A percentile compares a stretch with the other conserved stretches of the same genome.
phyloP scores from a whole-genome alignment of 192 early-diverging fungal genomes.

The Coemansia sp. region DNA sequence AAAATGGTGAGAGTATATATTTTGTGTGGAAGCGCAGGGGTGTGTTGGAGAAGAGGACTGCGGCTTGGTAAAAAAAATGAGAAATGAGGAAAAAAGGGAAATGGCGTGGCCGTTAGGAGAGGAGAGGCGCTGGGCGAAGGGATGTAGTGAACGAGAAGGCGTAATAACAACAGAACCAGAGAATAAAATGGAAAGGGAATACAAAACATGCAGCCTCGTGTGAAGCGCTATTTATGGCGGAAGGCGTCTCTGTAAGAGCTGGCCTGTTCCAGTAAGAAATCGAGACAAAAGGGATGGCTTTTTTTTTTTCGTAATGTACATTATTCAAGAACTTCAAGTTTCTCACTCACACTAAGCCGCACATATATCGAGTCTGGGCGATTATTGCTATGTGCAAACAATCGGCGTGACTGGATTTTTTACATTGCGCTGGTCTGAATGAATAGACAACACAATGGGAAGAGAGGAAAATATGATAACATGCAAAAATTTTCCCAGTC shows the following conservation, averaged over 20 bases:
- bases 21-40: constrained; percentile 6
- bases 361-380: neutral
- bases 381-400: neutral
- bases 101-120: constrained; percentile 7
- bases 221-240: constrained; percentile 1
- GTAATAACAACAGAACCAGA: constrained; percentile 10
- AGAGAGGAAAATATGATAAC: neutral
- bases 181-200: constrained; percentile 6
- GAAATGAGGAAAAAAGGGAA: neutral
- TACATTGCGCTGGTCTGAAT: neutral
- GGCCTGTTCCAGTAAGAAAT: neutral
- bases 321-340: neutral
- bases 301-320: neutral
- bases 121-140: neutral
- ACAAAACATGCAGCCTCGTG: neutral
- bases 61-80: constrained; percentile 4
- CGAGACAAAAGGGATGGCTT: neutral
- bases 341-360: constrained; percentile 1
- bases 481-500: neutral
- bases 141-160: constrained; percentile 2
- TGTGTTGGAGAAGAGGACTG: constrained; percentile 4
- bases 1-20: neutral
- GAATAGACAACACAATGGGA: constrained; percentile 2
- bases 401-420: neutral
- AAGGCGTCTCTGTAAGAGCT: neutral